phyloP scores from a whole-genome alignment of 2,329 filamentous ascomycete genomes.

The Davidsoniella eucalypti region DNA sequence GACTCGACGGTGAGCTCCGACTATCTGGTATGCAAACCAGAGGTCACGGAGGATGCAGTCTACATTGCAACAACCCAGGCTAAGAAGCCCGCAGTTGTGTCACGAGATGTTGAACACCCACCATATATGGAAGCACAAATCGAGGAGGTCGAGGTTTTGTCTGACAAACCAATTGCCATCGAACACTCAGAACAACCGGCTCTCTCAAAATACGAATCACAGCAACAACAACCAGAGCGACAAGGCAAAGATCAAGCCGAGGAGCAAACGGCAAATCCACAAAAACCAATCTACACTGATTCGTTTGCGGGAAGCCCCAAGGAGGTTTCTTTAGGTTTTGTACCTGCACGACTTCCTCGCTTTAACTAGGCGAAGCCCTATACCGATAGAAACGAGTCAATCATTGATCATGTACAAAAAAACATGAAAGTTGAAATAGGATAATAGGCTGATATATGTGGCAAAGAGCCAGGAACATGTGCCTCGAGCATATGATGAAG shows the following conservation, averaged over 20 bases:
- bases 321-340: slow-evolving; percentile 23
- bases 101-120: not conserved
- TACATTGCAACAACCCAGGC: slow-evolving; percentile 2
- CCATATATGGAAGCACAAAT: slow-evolving; percentile 2
- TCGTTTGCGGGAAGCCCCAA: not conserved
- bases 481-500: not conserved
- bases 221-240: too few relatives aligned
- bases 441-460: too few relatives aligned
- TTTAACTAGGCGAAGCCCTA: slow-evolving; percentile 25
- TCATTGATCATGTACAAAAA: too few relatives aligned
- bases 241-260: too few relatives aligned
- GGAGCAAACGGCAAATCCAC: not conserved
- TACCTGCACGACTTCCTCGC: slow-evolving; percentile 41
- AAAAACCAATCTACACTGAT: not conserved
- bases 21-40: slow-evolving; percentile 16
- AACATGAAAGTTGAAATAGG: too few relatives aligned
- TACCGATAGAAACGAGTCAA: too few relatives aligned
- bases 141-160: not conserved
- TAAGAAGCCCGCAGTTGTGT: slow-evolving; percentile 3
- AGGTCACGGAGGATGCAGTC: slow-evolving; percentile 21
- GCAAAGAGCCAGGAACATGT: too few relatives aligned
- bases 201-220: not conserved
- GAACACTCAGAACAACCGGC: not conserved
- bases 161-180: slow-evolving; percentile 4
- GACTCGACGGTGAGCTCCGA: not conserved